Percentiles rank a stretch among this genome's conserved stretches.
Evolutionary conservation across 306 rosid species (phyloP).

Genomic region (Medicago ruthenica): DNA sequence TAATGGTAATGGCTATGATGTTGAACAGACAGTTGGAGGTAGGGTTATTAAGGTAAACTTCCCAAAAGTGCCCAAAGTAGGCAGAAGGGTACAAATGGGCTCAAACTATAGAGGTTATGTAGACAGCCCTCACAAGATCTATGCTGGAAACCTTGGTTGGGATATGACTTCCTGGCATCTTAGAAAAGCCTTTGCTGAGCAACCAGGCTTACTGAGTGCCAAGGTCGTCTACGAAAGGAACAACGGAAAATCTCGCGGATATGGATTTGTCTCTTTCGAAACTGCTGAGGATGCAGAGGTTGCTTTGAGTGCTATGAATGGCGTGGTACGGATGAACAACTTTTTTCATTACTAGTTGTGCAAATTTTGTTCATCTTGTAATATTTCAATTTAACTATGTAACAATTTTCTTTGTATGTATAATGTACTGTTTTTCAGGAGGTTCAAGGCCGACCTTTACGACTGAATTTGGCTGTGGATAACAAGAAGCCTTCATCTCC

Average conservation of each 20-base stretch:
- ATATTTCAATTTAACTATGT: constrained; percentile 8
- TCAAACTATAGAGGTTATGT: constrained; percentile 58
- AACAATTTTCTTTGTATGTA: constrained; percentile 7
- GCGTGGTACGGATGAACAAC: constrained; percentile 66
- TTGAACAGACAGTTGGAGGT: constrained; percentile 68
- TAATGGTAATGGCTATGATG: constrained; percentile 33
- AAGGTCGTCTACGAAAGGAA: constrained; percentile 77
- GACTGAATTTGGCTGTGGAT: constrained; percentile 61
- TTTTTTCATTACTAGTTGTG: constrained; percentile 19
- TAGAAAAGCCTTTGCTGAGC: constrained; percentile 65
- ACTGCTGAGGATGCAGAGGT: constrained; percentile 59
- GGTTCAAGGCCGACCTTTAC: constrained; percentile 73
- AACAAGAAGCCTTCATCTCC: constrained; percentile 45
- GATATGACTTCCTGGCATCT: constrained; percentile 68
- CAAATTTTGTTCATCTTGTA: background rate
- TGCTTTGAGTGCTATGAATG: constrained; percentile 69
- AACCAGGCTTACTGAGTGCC: constrained; percentile 72
- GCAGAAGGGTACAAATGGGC: constrained; percentile 61
- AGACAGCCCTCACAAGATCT: constrained; percentile 77
- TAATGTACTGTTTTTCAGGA: constrained; percentile 52
- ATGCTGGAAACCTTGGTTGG: constrained; percentile 91
- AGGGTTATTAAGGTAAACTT: constrained; percentile 73
- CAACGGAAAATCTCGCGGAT: constrained; percentile 69
- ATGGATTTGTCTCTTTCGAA: constrained; percentile 76
- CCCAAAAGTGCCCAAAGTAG: constrained; percentile 74